Base-by-base conservation (phyloP, 176 grass and related monocot genomes). In the Areca catechu region DNA sequence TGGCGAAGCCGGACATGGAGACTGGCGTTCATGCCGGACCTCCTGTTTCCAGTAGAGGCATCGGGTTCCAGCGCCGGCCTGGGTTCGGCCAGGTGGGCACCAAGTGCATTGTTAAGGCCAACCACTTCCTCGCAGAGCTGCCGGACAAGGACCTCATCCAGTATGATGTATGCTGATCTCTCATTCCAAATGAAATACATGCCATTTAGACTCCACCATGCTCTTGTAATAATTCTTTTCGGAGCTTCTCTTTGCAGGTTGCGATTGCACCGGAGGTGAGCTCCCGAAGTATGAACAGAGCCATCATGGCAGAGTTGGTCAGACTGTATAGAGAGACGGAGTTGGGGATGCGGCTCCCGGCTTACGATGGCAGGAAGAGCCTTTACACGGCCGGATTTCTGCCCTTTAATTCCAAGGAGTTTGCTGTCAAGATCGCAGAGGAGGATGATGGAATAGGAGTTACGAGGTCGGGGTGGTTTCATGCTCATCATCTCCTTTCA, bases 1-100 rank as follows among this genome's bases (percentile, higher is more conserved):
- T 66, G 6, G n/a, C 22, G 19, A 49, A 62, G 50, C 51, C 50
- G 48, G 22, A 69, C 14, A 21, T 7, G 15, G 49, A 62, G 43
- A 62, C 53, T 55, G 71, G 34, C 34, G 34, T 43, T 43, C 9
- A 68, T 77, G 75, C 77, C 67, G 51, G 16, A 16, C 67, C 58
- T 0, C 75, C 85, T 15, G 79, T 93, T 34, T 48, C 81, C 1
- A 81, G 79, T 69, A 99, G 89, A 63, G 88, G 84, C 4, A 34
- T 99, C 17, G 54, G 54, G 3, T 99, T 99, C 68, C 83, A 80
- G 67, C 79, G 76, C 1, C 81, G 94, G 19, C 94, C 94, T 3
- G 94, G 94, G 57, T 99, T 99, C 60, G 88, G 94, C 48, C 83
- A 82, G 19, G 70, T 89, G 20, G 85, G 84, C 61, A 72, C 79